A percentile compares a stretch with the other conserved stretches of the same genome.
Evolutionary conservation across 2,329 filamentous ascomycete species (phyloP).

Genomic region (Phyllosticta capitalensis): DNA sequence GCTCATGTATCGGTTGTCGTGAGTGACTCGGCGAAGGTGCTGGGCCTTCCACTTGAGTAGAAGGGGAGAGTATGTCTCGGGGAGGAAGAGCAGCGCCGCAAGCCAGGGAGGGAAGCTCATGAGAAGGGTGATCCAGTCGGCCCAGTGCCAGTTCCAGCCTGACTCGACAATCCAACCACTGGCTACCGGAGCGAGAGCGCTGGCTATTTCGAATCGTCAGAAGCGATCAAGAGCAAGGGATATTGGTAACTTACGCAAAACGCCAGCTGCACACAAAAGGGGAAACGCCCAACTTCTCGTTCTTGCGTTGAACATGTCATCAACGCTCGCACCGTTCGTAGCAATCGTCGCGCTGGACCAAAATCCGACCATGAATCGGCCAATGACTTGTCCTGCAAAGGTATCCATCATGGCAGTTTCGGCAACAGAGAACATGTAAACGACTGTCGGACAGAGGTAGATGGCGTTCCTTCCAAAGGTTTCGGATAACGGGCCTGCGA

Average conservation of each 20-base stretch:
- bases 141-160: constrained; percentile 25
- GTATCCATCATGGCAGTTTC: neutral
- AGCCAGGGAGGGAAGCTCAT: constrained; percentile 3
- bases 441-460: neutral
- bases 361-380: constrained; percentile 19
- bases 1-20: constrained; percentile 31
- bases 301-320: constrained; percentile 18
- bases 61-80: constrained; percentile 40
- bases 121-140: constrained; percentile 27
- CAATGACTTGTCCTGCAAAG: constrained; percentile 16
- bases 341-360: constrained; percentile 17
- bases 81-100: constrained; percentile 28
- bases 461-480: constrained; percentile 2
- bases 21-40: constrained; percentile 19
- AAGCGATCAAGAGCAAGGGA: too few relatives aligned
- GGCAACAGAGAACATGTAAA: neutral
- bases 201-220: constrained; percentile 9
- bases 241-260: constrained; percentile 4
- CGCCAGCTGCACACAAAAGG: constrained; percentile 13
- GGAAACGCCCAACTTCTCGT: constrained; percentile 17
- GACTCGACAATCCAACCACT: constrained; percentile 14
- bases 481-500: constrained; percentile 7
- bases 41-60: constrained; percentile 24
- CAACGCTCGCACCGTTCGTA: constrained; percentile 17
- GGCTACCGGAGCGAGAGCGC: constrained; percentile 15